Conservation (phyloP, 306 rosid species). For the Pyrus bretschneideri region DNA sequence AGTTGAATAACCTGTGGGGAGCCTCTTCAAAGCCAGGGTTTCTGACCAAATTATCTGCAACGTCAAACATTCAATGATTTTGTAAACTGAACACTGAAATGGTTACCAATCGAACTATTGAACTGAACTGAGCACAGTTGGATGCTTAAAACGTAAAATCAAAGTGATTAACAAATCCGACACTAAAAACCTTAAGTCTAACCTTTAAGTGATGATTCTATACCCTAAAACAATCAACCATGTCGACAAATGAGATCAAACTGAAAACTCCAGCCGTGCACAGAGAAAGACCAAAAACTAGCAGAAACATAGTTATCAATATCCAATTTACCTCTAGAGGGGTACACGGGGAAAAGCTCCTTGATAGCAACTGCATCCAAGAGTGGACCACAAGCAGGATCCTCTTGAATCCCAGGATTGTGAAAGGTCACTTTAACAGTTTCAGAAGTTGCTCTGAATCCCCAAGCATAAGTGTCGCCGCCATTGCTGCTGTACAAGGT, state of each 20-base stretch:
- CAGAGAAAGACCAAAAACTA: too few species aligned
- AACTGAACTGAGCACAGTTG: too few species aligned
- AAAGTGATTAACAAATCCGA: too few species aligned
- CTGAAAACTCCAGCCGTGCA: not conserved
- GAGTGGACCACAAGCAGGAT: slow-evolving; percentile 89
- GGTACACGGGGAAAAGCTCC: slow-evolving; percentile 57
- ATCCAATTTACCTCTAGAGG: slow-evolving; percentile 57
- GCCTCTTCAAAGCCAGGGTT: slow-evolving; percentile 82
- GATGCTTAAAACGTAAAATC: too few species aligned
- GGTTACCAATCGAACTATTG: not conserved
- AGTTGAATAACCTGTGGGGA: slow-evolving; percentile 72
- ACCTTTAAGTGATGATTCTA: not conserved
- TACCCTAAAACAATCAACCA: not conserved
- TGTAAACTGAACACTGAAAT: not conserved
- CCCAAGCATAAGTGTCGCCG: slow-evolving; percentile 83
- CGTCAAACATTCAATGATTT: not conserved
- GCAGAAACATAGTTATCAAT: not conserved
- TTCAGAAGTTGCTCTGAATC: slow-evolving; percentile 45
- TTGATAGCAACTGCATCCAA: slow-evolving; percentile 89
- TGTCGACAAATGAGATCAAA: not conserved
- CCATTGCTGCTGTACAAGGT: slow-evolving; percentile 74
- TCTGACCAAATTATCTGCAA: slow-evolving; percentile 72
- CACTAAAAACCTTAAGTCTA: too few species aligned
- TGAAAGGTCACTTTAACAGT: slow-evolving; percentile 58
- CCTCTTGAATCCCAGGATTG: slow-evolving; percentile 91